phyloP scores from a whole-genome alignment of 768 basidiomycete genomes.

The Tricholoma hemisulphureum region DNA sequence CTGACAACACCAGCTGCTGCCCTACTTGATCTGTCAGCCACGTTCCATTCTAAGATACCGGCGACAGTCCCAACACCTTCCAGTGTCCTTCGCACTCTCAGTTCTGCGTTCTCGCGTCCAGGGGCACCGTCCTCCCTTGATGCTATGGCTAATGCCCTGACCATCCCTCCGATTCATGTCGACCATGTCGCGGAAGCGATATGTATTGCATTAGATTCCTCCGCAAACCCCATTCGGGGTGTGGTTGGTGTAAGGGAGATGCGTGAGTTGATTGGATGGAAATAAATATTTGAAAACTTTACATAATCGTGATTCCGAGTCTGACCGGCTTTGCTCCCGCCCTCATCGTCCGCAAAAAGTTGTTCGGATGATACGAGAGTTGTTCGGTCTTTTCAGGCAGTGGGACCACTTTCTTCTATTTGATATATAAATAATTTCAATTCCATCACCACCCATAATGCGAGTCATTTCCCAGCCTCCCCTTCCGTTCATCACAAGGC shows the following conservation, averaged over 20 bases:
- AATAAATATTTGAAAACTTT: too few species aligned
- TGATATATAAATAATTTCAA: not conserved
- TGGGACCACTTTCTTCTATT: not conserved
- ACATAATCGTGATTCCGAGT: not conserved
- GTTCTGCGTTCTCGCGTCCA: slow-evolving; percentile 32
- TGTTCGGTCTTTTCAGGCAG: not conserved
- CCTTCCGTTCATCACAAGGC: slow-evolving; percentile 8
- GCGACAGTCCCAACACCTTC: slow-evolving; percentile 63
- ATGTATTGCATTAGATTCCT: slow-evolving; percentile 57
- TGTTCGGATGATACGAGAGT: not conserved
- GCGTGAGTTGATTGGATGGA: slow-evolving; percentile 77
- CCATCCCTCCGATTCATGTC: slow-evolving; percentile 91
- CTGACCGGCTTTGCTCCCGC: not conserved
- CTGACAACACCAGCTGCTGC: slow-evolving; percentile 82
- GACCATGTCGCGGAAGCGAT: slow-evolving; percentile 91
- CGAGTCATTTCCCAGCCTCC: not conserved
- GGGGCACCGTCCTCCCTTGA: slow-evolving; percentile 44
- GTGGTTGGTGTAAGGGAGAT: slow-evolving; percentile 71
- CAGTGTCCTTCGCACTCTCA: slow-evolving; percentile 53
- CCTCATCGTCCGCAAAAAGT: not conserved
- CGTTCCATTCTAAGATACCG: slow-evolving; percentile 62
- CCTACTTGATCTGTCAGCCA: slow-evolving; percentile 76
- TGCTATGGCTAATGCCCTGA: slow-evolving; percentile 74
- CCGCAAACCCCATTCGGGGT: slow-evolving; percentile 51
- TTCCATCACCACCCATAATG: not conserved